These are phyloP conservation scores for Sanguinoderma infundibulare DNA, from an alignment of 1,284 basidiomycete genomes.

Conservation along the genomic window DNA sequence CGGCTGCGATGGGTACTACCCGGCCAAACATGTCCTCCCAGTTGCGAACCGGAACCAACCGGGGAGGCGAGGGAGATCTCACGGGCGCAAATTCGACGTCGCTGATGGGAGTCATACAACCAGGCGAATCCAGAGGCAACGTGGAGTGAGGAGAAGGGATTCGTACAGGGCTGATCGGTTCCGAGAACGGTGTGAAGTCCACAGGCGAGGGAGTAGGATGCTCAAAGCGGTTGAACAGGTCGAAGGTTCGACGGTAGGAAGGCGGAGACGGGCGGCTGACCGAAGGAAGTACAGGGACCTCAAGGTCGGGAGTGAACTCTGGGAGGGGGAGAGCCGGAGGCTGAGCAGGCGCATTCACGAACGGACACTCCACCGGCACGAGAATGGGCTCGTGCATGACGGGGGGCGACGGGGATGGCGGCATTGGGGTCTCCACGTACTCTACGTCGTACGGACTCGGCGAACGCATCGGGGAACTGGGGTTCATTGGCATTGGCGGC, in stretches of 20 bases:
- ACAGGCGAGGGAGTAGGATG: constrained; percentile 37
- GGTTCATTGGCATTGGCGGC: neutral
- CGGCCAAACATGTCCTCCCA: neutral
- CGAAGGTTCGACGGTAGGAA: neutral
- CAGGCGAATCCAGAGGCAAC: neutral
- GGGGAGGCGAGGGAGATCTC: neutral
- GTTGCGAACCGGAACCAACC: neutral
- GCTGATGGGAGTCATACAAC: neutral
- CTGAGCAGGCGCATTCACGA: constrained; percentile 13
- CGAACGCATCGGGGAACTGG: neutral
- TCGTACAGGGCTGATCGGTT: neutral
- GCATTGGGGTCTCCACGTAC: neutral
- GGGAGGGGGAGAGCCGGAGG: constrained; percentile 21
- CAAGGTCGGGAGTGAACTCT: constrained; percentile 17
- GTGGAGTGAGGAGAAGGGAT: neutral
- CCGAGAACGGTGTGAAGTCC: neutral
- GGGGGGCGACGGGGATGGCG: neutral
- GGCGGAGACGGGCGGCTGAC: neutral
- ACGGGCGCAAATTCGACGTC: neutral
- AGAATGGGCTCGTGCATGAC: neutral
- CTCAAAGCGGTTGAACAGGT: neutral
- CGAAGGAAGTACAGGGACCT: neutral
- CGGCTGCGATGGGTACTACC: neutral
- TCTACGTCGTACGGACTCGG: neutral
- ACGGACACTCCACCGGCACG: neutral